A percentile compares a stretch with the other conserved stretches of the same genome.
Conservation (phyloP, 2,329 filamentous ascomycete species). For the Zasmidium angulare region DNA sequence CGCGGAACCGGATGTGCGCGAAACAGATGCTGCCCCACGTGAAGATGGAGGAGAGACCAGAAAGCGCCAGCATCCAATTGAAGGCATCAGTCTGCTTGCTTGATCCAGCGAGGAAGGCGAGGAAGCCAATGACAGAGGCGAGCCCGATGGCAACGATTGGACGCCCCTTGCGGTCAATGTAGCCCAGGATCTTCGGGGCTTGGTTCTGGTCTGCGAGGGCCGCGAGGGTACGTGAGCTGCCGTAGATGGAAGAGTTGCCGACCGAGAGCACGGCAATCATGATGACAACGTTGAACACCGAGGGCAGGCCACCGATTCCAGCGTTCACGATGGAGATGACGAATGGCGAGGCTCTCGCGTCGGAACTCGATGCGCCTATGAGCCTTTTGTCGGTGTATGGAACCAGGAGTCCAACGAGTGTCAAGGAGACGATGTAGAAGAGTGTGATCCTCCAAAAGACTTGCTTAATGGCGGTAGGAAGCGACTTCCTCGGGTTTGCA, state of each 20-base stretch:
- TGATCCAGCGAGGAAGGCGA: slow-evolving; percentile 74
- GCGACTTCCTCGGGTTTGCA: slow-evolving; percentile 50
- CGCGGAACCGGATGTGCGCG: slow-evolving; percentile 87
- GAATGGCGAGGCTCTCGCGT: slow-evolving; percentile 58
- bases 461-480: slow-evolving; percentile 36
- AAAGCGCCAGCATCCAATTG: slow-evolving; percentile 75
- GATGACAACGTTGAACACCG: slow-evolving; percentile 68
- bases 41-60: slow-evolving; percentile 71
- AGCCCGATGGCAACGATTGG: slow-evolving; percentile 69
- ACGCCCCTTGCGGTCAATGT: slow-evolving; percentile 77
- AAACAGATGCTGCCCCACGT: slow-evolving; percentile 84
- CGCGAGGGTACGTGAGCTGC: slow-evolving; percentile 80
- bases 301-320: slow-evolving; percentile 60
- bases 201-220: slow-evolving; percentile 71
- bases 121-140: slow-evolving; percentile 66
- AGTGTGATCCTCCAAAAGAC: slow-evolving; percentile 38
- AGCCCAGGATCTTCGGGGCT: slow-evolving; percentile 59
- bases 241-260: slow-evolving; percentile 54
- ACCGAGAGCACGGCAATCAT: slow-evolving; percentile 61
- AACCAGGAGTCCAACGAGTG: slow-evolving; percentile 36
- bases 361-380: slow-evolving; percentile 33
- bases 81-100: slow-evolving; percentile 63
- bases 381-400: slow-evolving; percentile 34
- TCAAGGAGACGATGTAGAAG: slow-evolving; percentile 37
- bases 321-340: slow-evolving; percentile 64